These are phyloP conservation scores for Capsicum baccatum DNA, from an alignment of 257 asterid genomes.

Conservation along the genomic window DNA sequence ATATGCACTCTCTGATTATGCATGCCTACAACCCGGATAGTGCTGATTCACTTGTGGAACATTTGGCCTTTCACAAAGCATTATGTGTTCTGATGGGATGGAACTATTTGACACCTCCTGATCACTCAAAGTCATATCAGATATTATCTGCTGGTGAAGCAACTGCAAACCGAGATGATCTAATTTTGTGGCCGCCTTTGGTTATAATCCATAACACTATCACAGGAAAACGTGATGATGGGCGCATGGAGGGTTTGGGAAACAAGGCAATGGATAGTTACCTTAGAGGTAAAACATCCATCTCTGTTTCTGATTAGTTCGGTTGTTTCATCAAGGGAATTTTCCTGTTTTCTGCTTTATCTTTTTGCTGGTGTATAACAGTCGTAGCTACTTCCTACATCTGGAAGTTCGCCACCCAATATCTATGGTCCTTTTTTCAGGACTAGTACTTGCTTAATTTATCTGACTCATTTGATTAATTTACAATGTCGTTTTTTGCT, in stretches of 20 bases:
- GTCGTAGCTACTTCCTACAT: not conserved
- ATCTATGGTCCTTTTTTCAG: slow-evolving; percentile 5
- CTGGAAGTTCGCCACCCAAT: not conserved
- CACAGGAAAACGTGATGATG: slow-evolving; percentile 87
- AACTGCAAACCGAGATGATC: slow-evolving; percentile 73
- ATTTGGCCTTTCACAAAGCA: slow-evolving; percentile 93
- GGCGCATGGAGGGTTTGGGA: slow-evolving; percentile 96
- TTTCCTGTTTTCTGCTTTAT: slow-evolving; percentile 30
- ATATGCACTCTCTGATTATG: slow-evolving; percentile 85
- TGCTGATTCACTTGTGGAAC: slow-evolving; percentile 72
- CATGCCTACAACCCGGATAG: slow-evolving; percentile 77
- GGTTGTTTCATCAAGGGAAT: slow-evolving; percentile 39
- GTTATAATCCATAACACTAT: slow-evolving; percentile 84
- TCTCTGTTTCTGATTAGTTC: slow-evolving; percentile 41
- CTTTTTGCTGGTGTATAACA: not conserved
- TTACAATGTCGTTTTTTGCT: not conserved
- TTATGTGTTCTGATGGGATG: slow-evolving; percentile 95
- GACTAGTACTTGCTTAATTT: slow-evolving; percentile 7
- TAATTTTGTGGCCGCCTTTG: slow-evolving; percentile 95
- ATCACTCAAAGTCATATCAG: slow-evolving; percentile 87
- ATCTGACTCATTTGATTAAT: not conserved
- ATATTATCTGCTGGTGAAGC: slow-evolving; percentile 72
- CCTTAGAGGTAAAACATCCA: slow-evolving; percentile 77
- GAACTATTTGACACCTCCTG: slow-evolving; percentile 82
- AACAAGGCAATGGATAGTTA: slow-evolving; percentile 91